A percentile compares a stretch with the other conserved stretches of the same genome.
These are phyloP conservation scores for Trypanosomatidae sp. DNA, from an alignment of 208 protist genomes.

Conservation along the genomic window DNA sequence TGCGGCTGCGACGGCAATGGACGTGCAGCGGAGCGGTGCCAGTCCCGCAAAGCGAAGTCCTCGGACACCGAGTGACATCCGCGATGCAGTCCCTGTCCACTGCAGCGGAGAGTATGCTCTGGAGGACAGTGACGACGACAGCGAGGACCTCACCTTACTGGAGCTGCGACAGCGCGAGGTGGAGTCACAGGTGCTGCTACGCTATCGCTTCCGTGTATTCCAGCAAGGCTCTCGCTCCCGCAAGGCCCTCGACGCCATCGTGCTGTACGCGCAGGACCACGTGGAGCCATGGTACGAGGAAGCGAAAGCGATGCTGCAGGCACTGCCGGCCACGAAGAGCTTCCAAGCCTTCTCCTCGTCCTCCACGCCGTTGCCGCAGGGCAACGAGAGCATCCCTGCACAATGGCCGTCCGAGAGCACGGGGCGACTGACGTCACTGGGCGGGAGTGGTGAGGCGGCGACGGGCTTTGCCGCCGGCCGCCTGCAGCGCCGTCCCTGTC, in stretches of 20 bases:
- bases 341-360: conserved; percentile 4
- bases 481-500: neutral
- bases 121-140: conserved; percentile 1
- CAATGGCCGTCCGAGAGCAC: conserved; percentile 8
- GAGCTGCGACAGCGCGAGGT: conserved; percentile 30
- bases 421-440: conserved; percentile 1
- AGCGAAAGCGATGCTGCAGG: conserved; percentile 27
- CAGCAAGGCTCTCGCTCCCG: conserved; percentile 29
- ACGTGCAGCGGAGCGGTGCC: neutral
- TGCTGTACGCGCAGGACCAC: conserved; percentile 27
- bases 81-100: neutral
- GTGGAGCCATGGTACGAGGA: conserved; percentile 23
- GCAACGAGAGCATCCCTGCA: conserved; percentile 14
- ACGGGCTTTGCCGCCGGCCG: conserved; percentile 3
- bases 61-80: neutral
- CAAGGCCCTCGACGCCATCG: conserved; percentile 19
- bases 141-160: conserved; percentile 2
- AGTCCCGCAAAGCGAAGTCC: neutral
- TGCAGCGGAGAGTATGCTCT: neutral
- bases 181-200: conserved; percentile 34
- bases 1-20: neutral
- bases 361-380: conserved; percentile 17
- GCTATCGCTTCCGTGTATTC: conserved; percentile 32
- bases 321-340: conserved; percentile 14
- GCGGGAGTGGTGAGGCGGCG: neutral